These are phyloP conservation scores for Neurospora crassa DNA, from an alignment of 2,329 filamentous ascomycete genomes.

Conservation along the genomic window DNA sequence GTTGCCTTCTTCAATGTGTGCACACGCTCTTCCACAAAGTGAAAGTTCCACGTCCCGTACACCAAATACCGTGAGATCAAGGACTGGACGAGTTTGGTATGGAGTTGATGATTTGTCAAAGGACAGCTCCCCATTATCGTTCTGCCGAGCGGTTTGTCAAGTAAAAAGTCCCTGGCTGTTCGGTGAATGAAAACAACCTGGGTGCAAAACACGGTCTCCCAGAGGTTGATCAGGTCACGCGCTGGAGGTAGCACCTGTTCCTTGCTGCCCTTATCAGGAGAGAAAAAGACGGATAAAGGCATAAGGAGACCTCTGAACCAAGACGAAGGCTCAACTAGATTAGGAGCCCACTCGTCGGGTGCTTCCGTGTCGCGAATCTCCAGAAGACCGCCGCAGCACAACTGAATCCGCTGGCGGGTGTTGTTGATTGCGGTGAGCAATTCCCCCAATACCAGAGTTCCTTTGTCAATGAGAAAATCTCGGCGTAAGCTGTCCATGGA, in stretches of 20 bases:
- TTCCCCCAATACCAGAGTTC: neutral
- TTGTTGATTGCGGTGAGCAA: neutral
- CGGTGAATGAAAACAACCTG: neutral
- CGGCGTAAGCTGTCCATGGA: neutral
- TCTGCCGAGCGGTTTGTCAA: neutral
- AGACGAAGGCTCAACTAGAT: neutral
- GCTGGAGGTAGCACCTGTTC: neutral
- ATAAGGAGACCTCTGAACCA: neutral
- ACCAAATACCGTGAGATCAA: neutral
- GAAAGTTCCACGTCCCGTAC: neutral
- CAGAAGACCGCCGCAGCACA: neutral
- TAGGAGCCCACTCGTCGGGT: neutral
- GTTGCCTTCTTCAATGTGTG: too few species aligned
- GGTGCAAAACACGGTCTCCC: neutral
- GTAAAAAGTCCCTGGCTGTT: neutral
- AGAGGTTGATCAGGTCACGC: neutral
- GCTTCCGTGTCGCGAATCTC: neutral
- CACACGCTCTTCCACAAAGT: too few species aligned
- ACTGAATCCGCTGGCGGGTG: neutral
- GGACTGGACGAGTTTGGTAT: neutral
- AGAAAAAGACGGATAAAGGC: neutral
- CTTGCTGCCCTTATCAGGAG: neutral
- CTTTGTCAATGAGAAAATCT: neutral
- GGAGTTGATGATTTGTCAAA: neutral
- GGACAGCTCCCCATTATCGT: neutral